phyloP scores from a whole-genome alignment of 83 land plant species.

The Picea mariana region DNA sequence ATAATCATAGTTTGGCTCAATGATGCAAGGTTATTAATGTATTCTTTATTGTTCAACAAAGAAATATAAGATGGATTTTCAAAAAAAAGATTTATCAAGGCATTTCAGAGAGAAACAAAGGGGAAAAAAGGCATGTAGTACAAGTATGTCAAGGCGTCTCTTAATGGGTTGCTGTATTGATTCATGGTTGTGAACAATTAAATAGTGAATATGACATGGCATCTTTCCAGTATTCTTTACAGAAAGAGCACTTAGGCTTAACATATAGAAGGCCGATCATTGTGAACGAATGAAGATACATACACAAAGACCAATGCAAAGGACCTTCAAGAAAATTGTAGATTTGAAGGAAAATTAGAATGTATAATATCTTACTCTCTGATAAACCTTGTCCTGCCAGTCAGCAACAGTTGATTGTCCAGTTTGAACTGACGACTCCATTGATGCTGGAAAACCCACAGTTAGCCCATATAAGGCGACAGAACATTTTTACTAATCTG shows the following conservation, averaged over 20 bases:
- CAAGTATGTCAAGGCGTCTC: no score
- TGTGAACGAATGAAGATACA: background rate
- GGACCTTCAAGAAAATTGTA: background rate
- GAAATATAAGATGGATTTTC: no score
- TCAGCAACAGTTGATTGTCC: conserved; percentile 39
- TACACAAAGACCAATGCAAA: background rate
- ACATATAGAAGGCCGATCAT: background rate
- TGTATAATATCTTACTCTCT: conserved; percentile 39
- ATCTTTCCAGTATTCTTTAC: background rate
- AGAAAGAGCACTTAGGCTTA: background rate
- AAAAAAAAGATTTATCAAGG: no score
- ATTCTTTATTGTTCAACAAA: no score
- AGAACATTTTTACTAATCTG: background rate
- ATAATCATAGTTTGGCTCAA: no score
- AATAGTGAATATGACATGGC: no score
- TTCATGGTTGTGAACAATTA: background rate
- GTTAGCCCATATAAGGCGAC: background rate
- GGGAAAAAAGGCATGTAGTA: no score
- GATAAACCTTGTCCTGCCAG: conserved; percentile 67
- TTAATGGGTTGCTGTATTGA: no score
- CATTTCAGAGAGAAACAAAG: no score
- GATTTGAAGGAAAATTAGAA: background rate
- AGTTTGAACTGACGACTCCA: conserved; percentile 62
- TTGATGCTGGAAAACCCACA: conserved; percentile 33
- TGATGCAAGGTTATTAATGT: no score